Evolutionary conservation across 1,284 basidiomycete genomes (phyloP).

Genomic region (Pisolithus thermaeus): DNA sequence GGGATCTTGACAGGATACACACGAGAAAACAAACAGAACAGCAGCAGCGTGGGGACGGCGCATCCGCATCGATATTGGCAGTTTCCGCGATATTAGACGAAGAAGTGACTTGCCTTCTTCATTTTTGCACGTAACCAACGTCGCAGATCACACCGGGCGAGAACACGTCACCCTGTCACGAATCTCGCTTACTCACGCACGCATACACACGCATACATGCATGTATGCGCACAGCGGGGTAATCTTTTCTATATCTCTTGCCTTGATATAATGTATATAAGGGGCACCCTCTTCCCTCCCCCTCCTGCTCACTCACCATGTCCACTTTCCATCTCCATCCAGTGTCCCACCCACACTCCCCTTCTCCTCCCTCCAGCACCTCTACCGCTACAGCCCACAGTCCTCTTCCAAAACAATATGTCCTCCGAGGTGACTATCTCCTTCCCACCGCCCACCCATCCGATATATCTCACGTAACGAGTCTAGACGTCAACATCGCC

Average conservation of each 20-base stretch:
- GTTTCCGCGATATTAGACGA: background rate
- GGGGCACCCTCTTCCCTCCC: background rate
- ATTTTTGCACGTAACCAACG: background rate
- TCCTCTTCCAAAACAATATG: conserved; percentile 2
- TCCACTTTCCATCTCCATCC: conserved; percentile 44
- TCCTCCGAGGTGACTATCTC: conserved; percentile 40
- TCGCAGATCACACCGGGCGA: background rate
- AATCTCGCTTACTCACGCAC: background rate
- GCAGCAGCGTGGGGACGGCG: no score
- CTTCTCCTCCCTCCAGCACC: conserved; percentile 23
- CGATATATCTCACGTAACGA: background rate
- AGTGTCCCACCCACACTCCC: conserved; percentile 26
- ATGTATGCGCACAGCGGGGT: no score
- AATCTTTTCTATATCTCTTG: no score
- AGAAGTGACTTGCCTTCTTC: conserved; percentile 1
- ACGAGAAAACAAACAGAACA: no score
- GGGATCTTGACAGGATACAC: background rate
- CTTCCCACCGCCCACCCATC: background rate
- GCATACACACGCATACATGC: no score
- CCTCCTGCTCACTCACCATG: conserved; percentile 25
- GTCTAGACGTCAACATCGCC: conserved; percentile 53
- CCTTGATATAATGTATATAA: no score
- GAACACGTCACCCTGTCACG: conserved; percentile 4
- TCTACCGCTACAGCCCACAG: conserved; percentile 23
- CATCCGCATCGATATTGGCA: no score